Evolutionary conservation across 306 rosid genomes (phyloP), one percentile per base, ranked within the genome.

Genomic region (Quercus bicolor): DNA sequence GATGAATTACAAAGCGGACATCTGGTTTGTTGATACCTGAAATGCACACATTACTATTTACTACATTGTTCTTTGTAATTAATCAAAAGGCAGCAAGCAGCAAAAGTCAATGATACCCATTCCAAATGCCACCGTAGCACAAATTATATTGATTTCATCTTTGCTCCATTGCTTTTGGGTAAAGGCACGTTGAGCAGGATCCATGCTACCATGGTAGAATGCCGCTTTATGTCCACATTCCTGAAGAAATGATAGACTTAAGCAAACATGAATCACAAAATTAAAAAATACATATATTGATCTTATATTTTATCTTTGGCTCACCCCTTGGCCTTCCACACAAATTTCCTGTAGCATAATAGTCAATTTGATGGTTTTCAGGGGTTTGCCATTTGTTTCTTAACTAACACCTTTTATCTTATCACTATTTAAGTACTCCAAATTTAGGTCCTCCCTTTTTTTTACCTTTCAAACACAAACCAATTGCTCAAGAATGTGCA

Each of bases 41-140:
- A 91, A 85, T 75, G 68, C 72, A 68, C 70, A 77, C 70, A 70
- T 80, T 48, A 73, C 79, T 75, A 77, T 76, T 80, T 54, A 73
- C 78, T 77, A 77, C 77, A 62, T 57, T 70, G 77, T 69, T 79
- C 68, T 62, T 82, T 75, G 77, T 68, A 68, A 59, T 34, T 70
- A 84, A 76, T 59, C 55, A 60, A 75, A 72, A 73, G 61, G 81
- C 76, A 80, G 79, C 20, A 68, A 79, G 77, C 68, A 76, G 75
- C 34, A 83, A 84, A 68, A 73, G 5, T 76, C 34, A 85, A 83
- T 34, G 43, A 6, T 95, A 95, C 99, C 99, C 99, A 95, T 95
- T 88, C 99, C 99, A 90, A 95, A 95, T 82, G 99, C 99, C 84
- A 95, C 96, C 26, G 99, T 95, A 68, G 99, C 99, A 78, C 99